phyloP scores from a whole-genome alignment of 176 grass and related monocot species.

The Zizania latifolia region DNA sequence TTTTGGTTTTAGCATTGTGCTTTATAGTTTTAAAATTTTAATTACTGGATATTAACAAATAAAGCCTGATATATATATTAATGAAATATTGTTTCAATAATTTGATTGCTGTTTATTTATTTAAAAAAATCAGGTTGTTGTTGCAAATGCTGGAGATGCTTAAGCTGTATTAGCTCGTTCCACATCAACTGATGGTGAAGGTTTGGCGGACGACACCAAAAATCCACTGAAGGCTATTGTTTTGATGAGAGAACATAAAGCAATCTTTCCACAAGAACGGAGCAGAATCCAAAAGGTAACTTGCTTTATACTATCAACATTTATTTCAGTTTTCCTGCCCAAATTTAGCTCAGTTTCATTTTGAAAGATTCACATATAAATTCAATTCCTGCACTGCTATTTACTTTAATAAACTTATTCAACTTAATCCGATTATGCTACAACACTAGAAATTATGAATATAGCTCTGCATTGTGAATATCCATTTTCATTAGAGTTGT shows the following conservation, averaged over 20 bases:
- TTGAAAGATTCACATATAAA: not conserved
- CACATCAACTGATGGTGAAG: slow-evolving; percentile 29
- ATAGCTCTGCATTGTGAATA: not conserved
- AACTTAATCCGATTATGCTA: not conserved
- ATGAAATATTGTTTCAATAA: not conserved
- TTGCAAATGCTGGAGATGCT: slow-evolving; percentile 94
- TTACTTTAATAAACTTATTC: not conserved
- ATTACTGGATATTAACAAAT: not conserved
- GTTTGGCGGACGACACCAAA: slow-evolving; percentile 3
- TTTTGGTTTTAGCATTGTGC: not conserved
- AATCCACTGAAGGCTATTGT: slow-evolving; percentile 72
- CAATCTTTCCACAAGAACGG: slow-evolving; percentile 92
- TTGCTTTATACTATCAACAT: slow-evolving; percentile 7
- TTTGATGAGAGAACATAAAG: slow-evolving; percentile 97
- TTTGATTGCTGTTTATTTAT: not conserved
- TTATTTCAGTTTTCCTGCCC: not conserved
- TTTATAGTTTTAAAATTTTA: slow-evolving; percentile 5
- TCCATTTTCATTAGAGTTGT: not conserved
- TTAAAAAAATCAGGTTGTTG: slow-evolving; percentile 49
- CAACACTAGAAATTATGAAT: not conserved
- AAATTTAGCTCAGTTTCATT: slow-evolving; percentile 9
- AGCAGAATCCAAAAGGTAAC: slow-evolving; percentile 73
- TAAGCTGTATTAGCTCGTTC: slow-evolving; percentile 85
- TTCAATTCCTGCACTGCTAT: not conserved
- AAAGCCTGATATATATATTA: not conserved